Evolutionary conservation across 306 rosid species (phyloP), one percentile per base, ranked within the genome.

Genomic region (Sicyos baderoa): DNA sequence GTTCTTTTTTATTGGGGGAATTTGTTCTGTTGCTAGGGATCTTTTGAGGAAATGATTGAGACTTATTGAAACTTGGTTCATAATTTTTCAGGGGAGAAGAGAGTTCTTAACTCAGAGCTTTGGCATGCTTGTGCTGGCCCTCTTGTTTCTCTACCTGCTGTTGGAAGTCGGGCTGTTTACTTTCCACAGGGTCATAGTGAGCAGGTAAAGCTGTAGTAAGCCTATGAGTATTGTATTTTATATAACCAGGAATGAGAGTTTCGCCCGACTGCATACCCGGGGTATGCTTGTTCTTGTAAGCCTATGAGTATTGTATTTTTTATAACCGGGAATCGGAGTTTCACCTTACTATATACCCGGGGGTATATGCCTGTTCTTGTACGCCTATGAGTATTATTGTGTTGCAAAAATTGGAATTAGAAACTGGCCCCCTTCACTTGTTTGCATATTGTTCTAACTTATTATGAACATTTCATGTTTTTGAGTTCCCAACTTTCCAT

Each of bases 101-200:
- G 89, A 77, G 96, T 89, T 75, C 86, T 89, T 61, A 92, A 92
- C 76, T 89, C 97, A 47, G 97, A 92, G 79, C 97, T 92, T 44
- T 92, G 97, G 97, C 97, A 89, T 79, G 97, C 97, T 42, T 92
- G 97, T 86, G 97, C 97, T 29, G 96, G 97, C 25, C 96, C 97
- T 68, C 96, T 92, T 70, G 96, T 92, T 75, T 92, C 95, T 54
- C 82, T 92, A 14, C 96, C 97, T 6, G 91, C 86, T 37, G 83
- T 87, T 40, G 96, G 97, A 57, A 89, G 96, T 64, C 91, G 96
- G 22, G 97, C 89, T 21, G 95, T 89, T 29, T 92, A 92, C 74
- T 92, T 92, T 74, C 95, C 97, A 59, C 97, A 89, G 82, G 97
- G 97, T 74, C 97, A 92, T 37, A 92, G 97, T 70, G 97, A 92